Percentiles rank a stretch among this genome's conserved stretches.
phyloP scores from a whole-genome alignment of 2,329 filamentous ascomycete genomes.

The Penicillium crustosum region DNA sequence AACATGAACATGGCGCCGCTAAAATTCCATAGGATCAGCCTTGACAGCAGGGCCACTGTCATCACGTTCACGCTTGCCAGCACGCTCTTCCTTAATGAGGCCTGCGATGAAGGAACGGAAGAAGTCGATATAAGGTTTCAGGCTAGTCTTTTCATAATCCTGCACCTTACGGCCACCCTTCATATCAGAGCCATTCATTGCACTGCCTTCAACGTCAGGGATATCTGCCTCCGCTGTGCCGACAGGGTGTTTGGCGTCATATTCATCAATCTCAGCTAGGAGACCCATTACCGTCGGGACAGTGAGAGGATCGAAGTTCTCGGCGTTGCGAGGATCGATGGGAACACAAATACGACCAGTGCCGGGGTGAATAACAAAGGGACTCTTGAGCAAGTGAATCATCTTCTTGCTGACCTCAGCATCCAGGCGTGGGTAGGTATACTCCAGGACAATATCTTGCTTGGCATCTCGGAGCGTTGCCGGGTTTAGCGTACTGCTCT shows the following conservation, averaged over 20 bases:
- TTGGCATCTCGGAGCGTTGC: conserved; percentile 80
- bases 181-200: conserved; percentile 32
- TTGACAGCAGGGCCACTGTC: conserved; percentile 46
- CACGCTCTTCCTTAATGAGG: conserved; percentile 72
- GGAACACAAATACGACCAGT: conserved; percentile 95
- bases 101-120: conserved; percentile 79
- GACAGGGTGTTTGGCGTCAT: conserved; percentile 51
- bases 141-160: conserved; percentile 96
- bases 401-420: conserved; percentile 97
- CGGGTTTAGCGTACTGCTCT: conserved; percentile 69
- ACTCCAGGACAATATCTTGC: conserved; percentile 93
- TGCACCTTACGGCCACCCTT: conserved; percentile 53
- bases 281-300: conserved; percentile 89
- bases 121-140: conserved; percentile 89
- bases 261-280: conserved; percentile 81
- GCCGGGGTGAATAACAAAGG: conserved; percentile 93
- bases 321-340: conserved; percentile 72
- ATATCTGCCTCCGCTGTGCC: conserved; percentile 41
- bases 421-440: conserved; percentile 95
- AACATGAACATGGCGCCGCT: conserved; percentile 21
- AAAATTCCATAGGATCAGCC: conserved; percentile 66
- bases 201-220: conserved; percentile 42
- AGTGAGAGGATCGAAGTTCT: conserved; percentile 78
- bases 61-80: conserved; percentile 52
- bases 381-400: conserved; percentile 95